Evolutionary conservation across 495 filamentous ascomycete genomes (phyloP), one percentile per base, ranked within the genome.

Genomic region (Aspergillus cristatus): DNA sequence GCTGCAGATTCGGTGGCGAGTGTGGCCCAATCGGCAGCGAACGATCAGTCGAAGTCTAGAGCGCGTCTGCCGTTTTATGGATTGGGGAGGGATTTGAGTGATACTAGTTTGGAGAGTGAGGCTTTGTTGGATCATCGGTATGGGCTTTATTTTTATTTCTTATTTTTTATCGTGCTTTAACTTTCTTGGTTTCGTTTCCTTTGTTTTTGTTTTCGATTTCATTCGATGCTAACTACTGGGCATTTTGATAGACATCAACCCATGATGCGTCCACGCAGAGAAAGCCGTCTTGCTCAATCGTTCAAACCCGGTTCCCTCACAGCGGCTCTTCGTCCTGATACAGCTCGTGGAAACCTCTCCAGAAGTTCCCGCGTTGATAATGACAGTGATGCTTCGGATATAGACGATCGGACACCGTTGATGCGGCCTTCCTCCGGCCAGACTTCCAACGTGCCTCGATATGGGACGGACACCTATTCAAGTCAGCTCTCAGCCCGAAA

Each of bases 81-180:
- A 20, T 53, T 79, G 30, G 61, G 65, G 10, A 54, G 58, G 34
- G 83, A 80, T 53, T 36, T 79, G 42, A 94, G 86, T 55, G 79
- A 69, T 53, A 86, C 84, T 3, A 93, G 86, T 51, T 60, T 94
- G 37, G 86, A 89, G 38, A 90, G 84, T 51, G 76, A 86, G 48
- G 78, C 75, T 3, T 65, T 93, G 32, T 59, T 93, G 30, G 86
- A 93, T 52, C 86, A 94, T 50, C 71, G 84, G 84, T 86, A 63
- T 31, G 50, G n/a, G 13, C 7, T 33, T 10, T 15, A 20, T 18
- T 29, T 32, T 3, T 32, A 16, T 28, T 14, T 16, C 7, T 33
- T 10, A 28, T 31, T 18, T 29, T 32, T 3, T 32, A 16, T 28
- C 11, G 4, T 24, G 8, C 20, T 24, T 4, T 24, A 4, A 4